Evolutionary conservation across 2,329 filamentous ascomycete genomes (phyloP).

Genomic region (Clonostachys rosea): DNA sequence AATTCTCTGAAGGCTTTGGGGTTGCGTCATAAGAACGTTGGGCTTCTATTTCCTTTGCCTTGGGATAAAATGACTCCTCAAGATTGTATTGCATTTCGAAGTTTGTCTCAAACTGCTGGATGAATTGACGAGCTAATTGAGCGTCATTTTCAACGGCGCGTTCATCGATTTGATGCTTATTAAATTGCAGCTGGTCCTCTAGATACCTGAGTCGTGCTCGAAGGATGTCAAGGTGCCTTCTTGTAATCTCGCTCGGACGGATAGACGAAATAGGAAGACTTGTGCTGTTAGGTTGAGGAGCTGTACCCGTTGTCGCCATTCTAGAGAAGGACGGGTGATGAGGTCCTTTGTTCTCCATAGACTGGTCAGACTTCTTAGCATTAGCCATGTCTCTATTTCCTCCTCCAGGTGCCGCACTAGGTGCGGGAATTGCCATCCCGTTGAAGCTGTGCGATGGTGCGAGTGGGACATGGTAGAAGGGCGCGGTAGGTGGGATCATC

Average conservation of each 20-base stretch:
- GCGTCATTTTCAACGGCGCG: conserved; percentile 39
- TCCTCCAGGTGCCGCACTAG: neutral
- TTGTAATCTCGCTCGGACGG: conserved; percentile 55
- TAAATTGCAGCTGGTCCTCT: conserved; percentile 56
- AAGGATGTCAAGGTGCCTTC: conserved; percentile 49
- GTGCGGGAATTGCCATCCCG: neutral
- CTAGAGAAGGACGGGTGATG: neutral
- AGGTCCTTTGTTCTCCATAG: neutral
- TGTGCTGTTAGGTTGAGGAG: neutral
- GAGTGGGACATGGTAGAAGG: conserved; percentile 16
- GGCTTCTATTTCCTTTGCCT: conserved; percentile 13
- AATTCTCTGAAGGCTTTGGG: neutral
- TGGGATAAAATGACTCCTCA: conserved; percentile 38
- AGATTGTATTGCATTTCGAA: conserved; percentile 36
- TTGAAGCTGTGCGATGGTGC: conserved; percentile 16
- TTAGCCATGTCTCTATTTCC: neutral
- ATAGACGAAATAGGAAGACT: conserved; percentile 52
- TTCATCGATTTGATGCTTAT: conserved; percentile 59
- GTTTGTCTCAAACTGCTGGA: conserved; percentile 44
- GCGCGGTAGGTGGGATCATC: conserved; percentile 10
- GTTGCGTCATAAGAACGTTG: neutral
- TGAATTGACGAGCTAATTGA: conserved; percentile 33
- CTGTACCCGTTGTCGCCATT: neutral
- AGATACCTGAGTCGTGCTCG: conserved; percentile 48
- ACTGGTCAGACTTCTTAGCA: neutral